A percentile compares a stretch with the other conserved stretches of the same genome.
Conservation (phyloP, 2,329 filamentous ascomycete species). For the Sporothrix luriei region DNA sequence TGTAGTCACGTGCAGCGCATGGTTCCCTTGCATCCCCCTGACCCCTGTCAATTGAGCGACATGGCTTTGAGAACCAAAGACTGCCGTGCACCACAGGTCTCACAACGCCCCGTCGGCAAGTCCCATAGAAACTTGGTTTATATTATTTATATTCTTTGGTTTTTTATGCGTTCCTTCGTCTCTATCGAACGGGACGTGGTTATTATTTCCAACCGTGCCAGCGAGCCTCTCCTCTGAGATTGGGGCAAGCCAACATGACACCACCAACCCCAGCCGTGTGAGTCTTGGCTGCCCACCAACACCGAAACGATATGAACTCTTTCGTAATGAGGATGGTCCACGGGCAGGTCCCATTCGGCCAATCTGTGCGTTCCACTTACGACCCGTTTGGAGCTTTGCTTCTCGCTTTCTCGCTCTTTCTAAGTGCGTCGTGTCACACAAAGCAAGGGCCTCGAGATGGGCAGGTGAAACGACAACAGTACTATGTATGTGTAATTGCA, state of each 20-base stretch:
- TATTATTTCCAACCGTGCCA: slow-evolving; percentile 4
- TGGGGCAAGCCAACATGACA: background rate
- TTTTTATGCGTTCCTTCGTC: background rate
- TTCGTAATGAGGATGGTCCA: slow-evolving; percentile 28
- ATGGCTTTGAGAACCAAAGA: background rate
- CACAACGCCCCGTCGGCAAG: slow-evolving; percentile 17
- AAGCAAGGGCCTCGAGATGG: background rate
- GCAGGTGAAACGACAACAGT: background rate
- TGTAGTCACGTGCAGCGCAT: background rate
- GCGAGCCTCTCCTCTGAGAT: background rate
- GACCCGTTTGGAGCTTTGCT: background rate
- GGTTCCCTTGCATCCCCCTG: slow-evolving; percentile 4
- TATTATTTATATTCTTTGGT: background rate
- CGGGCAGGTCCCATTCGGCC: background rate
- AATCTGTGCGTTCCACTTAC: background rate
- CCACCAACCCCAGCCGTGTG: background rate
- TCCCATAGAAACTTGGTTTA: background rate
- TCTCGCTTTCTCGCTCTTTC: background rate
- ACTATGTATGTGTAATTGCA: background rate
- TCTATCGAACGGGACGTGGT: background rate
- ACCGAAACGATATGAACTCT: slow-evolving; percentile 19
- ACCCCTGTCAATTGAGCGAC: slow-evolving; percentile 16
- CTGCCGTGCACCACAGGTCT: slow-evolving; percentile 8
- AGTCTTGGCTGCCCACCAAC: background rate
- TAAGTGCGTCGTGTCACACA: background rate